Evolutionary conservation across 257 asterid genomes (phyloP), one percentile per base, ranked within the genome.

Genomic region (Linaria vulgaris): DNA sequence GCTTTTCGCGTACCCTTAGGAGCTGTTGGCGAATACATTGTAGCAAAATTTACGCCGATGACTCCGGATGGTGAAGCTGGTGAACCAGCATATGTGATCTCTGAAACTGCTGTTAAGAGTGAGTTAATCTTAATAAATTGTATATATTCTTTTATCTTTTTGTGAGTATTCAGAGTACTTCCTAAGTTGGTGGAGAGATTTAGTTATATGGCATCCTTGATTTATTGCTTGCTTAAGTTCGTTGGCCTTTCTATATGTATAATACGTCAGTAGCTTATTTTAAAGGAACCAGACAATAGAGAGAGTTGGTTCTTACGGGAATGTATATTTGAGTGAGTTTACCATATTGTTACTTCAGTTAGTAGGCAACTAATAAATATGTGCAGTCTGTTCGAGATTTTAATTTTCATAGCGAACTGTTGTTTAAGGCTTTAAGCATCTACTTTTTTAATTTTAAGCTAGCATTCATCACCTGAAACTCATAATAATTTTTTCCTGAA

Each of bases 61-160:
- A 78, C 97, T 54, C 99, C 99, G 6, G 95, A 90, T 69, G 99
- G 99, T 63, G 97, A 90, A 87, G 85, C 90, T 73, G 99, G 99
- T 39, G 94, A 90, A 75, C 91, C 99, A 68, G 90, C 85, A 13
- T 94, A 79, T 81, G 95, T 70, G 56, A 74, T 84, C 56, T 83
- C 97, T 56, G 96, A 85, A 37, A 82, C 74, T 72, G 76, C 83
- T 48, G 76, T 85, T 56, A 90, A 80, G 78, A 87, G 99, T 92
- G 81, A 86, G 92, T 76, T 48, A 50, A 57, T 50, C 56, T 48
- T 7, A 34, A 34, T 4, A 34, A 34, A 7, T 34, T 34, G 9
- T 34, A 7, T 1, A 4, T 34, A 4, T 34, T 4, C 10, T 34
- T 34, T 34, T 34, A n/a, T n/a, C n/a, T n/a, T n/a, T n/a, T n/a